Conservation (phyloP, 805 yeast species). For the Metschnikowia vanudenii region DNA sequence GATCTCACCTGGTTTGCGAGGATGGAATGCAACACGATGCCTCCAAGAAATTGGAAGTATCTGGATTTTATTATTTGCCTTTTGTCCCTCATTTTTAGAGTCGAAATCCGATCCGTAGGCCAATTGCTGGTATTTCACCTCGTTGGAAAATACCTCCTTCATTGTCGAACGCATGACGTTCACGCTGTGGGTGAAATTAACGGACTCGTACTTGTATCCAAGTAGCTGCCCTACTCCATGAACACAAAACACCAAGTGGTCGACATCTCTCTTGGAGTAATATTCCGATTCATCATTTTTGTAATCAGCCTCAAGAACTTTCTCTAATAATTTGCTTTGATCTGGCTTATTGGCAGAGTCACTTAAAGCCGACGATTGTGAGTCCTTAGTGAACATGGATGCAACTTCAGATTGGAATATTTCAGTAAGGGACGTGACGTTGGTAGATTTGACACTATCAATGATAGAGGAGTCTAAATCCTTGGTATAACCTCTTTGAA, state of each 20-base stretch:
- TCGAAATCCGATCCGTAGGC: conserved; percentile 25
- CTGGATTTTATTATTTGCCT: conserved; percentile 61
- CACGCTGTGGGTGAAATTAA: conserved; percentile 84
- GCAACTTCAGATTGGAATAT: conserved; percentile 31
- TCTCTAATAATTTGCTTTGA: conserved; percentile 15
- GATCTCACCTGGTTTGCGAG: conserved; percentile 41
- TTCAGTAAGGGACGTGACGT: conserved; percentile 35
- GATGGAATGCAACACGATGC: conserved; percentile 64
- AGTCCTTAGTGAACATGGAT: conserved; percentile 21
- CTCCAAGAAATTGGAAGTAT: conserved; percentile 93
- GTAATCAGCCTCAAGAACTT: conserved; percentile 15
- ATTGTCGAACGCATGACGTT: conserved; percentile 61
- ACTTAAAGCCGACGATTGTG: conserved; percentile 13
- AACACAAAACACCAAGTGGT: conserved; percentile 77
- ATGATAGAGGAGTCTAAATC: conserved; percentile 32
- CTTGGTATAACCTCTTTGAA: conserved; percentile 50
- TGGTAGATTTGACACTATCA: conserved; percentile 31
- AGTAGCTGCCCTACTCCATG: conserved; percentile 95
- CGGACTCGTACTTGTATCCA: conserved; percentile 73
- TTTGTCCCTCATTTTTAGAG: conserved; percentile 14
- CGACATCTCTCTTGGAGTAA: conserved; percentile 34
- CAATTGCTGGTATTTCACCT: conserved; percentile 37
- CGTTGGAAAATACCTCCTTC: conserved; percentile 45
- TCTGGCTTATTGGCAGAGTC: conserved; percentile 15
- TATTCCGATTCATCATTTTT: conserved; percentile 2